Evolutionary conservation across 2,329 filamentous ascomycete species (phyloP).

Genomic region (Endoconidiophora laricicola): DNA sequence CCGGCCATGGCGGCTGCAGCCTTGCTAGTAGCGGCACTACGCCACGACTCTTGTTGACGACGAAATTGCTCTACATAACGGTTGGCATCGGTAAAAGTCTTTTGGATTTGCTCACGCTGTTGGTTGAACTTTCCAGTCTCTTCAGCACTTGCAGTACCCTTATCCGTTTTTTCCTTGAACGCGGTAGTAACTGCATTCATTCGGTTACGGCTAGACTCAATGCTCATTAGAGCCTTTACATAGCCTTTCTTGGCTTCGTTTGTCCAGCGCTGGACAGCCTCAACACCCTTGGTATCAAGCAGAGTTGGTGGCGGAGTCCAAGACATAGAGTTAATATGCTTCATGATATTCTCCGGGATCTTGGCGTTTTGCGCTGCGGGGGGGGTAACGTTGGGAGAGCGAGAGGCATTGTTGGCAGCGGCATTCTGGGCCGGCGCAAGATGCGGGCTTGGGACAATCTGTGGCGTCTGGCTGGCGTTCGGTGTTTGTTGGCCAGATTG

Average conservation of each 20-base stretch:
- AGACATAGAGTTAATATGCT: slow-evolving; percentile 31
- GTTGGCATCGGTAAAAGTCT: slow-evolving; percentile 29
- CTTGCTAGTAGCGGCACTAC: slow-evolving; percentile 11
- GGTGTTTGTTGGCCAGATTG: slow-evolving; percentile 13
- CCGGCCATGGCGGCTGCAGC: slow-evolving; percentile 7
- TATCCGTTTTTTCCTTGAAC: slow-evolving; percentile 26
- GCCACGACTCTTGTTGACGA: slow-evolving; percentile 26
- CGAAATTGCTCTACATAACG: slow-evolving; percentile 32
- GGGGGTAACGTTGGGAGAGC: slow-evolving; percentile 13
- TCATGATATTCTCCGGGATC: slow-evolving; percentile 28
- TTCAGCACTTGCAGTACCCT: slow-evolving; percentile 27
- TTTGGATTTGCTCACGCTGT: slow-evolving; percentile 28
- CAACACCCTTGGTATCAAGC: slow-evolving; percentile 24
- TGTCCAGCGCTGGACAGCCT: slow-evolving; percentile 31
- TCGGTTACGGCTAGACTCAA: slow-evolving; percentile 29
- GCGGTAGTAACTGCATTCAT: slow-evolving; percentile 27
- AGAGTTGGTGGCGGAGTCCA: slow-evolving; percentile 29
- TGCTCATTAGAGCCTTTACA: slow-evolving; percentile 29
- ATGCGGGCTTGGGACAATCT: slow-evolving; percentile 1
- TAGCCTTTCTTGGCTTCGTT: slow-evolving; percentile 32
- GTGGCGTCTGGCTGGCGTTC: slow-evolving; percentile 4
- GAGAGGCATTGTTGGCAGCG: slow-evolving; percentile 15
- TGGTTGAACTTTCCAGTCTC: slow-evolving; percentile 31
- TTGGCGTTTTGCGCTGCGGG: slow-evolving; percentile 18
- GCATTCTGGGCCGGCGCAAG: slow-evolving; percentile 13